Base-by-base conservation (phyloP, 441 rosid genomes). In the Aquilaria agallochum region DNA sequence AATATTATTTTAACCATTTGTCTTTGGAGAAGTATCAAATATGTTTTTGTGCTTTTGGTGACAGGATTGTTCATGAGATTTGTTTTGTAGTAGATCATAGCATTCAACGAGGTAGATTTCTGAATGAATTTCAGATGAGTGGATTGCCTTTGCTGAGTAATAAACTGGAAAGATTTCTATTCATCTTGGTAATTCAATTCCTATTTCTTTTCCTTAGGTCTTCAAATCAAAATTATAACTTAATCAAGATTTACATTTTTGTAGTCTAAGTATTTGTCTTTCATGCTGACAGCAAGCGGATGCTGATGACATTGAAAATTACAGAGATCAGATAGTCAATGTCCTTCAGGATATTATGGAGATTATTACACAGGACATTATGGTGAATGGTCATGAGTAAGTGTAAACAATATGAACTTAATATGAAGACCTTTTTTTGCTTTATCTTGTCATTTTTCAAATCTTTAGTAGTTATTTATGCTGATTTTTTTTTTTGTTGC, bases 281-380 rank as follows among this genome's bases (percentile, higher is more conserved):
- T 27, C 46, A 31, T 79, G 60, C 62, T 71, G 68, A 64, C 92
- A 95, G 99, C 76, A 70, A 42, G 56, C 3, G 66, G 92, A 79
- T 36, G 0, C 53, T 36, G 85, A 76, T 0, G 85, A 80, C 11
- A 33, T 0, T 12, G 92, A 77, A 20, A 14, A 42, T 13, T 77
- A 79, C 83, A 81, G 50, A 77, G 70, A 95, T 77, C 90, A 84
- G 69, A 92, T 92, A 75, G 75, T 90, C 74, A 88, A 90, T 81
- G 72, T 86, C 72, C 97, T 95, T 44, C 99, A 95, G 71, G 97
- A 93, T 70, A 90, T 92, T 69, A 77, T 92, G 66, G 99, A 95
- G 77, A 86, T 95, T 67, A 83, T 92, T 60, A 78, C 60, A 12
- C 80, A 88, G 65, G 93, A 95, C 79, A 68, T 92, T 56, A 92